phyloP scores from a whole-genome alignment of 2,329 filamentous ascomycete species.

The Calonectria fujianensis region DNA sequence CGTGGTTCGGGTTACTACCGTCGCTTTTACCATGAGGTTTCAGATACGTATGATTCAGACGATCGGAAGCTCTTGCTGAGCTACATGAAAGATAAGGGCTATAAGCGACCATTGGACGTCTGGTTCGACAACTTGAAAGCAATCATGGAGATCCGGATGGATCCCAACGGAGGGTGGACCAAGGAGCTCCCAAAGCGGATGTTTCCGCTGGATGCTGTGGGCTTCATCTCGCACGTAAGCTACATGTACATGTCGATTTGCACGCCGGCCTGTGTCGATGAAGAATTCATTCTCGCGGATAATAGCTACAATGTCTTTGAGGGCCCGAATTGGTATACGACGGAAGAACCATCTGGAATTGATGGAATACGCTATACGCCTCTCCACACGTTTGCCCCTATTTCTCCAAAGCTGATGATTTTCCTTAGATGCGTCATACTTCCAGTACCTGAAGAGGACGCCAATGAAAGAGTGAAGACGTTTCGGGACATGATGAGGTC shows the following conservation, averaged over 20 bases:
- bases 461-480: neutral
- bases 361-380: neutral
- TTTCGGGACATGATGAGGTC: neutral
- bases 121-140: constrained; percentile 36
- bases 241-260: constrained; percentile 22
- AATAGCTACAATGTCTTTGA: constrained; percentile 31
- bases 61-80: neutral
- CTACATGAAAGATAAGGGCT: constrained; percentile 22
- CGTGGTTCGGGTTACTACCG: constrained; percentile 58
- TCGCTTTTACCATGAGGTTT: constrained; percentile 59
- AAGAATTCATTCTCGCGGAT: constrained; percentile 26
- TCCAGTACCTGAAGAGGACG: constrained; percentile 11
- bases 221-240: neutral
- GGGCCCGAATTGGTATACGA: constrained; percentile 5
- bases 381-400: constrained; percentile 20
- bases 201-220: constrained; percentile 11
- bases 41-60: constrained; percentile 56
- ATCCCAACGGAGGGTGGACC: constrained; percentile 3
- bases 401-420: constrained; percentile 28
- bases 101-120: constrained; percentile 17
- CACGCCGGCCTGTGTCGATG: neutral
- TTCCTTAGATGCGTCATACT: neutral
- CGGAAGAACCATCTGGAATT: neutral
- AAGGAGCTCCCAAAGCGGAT: neutral
- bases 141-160: constrained; percentile 23